Evolutionary conservation across 139 green algal genomes (phyloP).

Genomic region (Edaphochlamys debaryana): DNA sequence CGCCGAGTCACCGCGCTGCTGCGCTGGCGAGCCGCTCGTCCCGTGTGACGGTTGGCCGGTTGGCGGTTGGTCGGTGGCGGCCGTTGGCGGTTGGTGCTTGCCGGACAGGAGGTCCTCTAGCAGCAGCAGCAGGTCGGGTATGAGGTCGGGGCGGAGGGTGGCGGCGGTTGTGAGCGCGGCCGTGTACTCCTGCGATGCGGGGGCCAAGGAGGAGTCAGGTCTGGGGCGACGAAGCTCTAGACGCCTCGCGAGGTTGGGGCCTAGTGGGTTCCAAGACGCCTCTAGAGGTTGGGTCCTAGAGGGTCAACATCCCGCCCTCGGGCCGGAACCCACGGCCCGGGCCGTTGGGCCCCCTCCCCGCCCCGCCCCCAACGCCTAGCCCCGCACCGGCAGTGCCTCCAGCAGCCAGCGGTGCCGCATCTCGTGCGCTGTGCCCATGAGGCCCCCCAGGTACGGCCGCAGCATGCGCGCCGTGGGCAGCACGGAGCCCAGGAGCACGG

Average conservation of each 20-base stretch:
- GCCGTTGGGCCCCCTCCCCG: no score
- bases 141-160: neutral
- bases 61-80: no score
- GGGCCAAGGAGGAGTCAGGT: no score
- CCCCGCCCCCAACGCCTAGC: no score
- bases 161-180: conserved; percentile 25
- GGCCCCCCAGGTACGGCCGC: conserved; percentile 1
- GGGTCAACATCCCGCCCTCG: no score
- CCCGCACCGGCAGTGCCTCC: conserved; percentile 27
- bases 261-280: no score
- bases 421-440: conserved; percentile 32
- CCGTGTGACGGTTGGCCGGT: no score
- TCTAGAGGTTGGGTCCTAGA: no score
- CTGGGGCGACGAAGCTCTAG: no score
- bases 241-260: no score
- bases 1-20: neutral
- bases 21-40: neutral
- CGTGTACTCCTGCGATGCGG: conserved; percentile 28
- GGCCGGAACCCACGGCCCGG: no score
- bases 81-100: no score
- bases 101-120: conserved; percentile 23
- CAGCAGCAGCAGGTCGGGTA: conserved; percentile 7
- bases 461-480: conserved; percentile 26
- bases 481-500: conserved; percentile 38
- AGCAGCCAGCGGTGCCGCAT: conserved; percentile 28